Conservation (phyloP, 148 eudicot species). For the Bassia scoparia region DNA sequence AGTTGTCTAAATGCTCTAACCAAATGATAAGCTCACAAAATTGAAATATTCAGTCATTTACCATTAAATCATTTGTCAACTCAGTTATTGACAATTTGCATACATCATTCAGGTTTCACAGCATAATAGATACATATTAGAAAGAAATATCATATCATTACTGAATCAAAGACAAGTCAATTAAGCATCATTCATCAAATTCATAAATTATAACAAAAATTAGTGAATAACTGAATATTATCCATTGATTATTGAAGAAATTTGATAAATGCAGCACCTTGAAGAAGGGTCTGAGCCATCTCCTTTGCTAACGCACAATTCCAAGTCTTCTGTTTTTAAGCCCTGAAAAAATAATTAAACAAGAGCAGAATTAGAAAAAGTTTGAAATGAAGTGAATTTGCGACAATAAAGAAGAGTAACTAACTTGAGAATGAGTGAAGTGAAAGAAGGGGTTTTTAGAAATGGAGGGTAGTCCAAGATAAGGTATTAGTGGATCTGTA, state of each 20-base stretch:
- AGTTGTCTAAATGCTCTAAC: no score
- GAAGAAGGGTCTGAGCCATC: slow-evolving; percentile 31
- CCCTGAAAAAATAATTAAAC: slow-evolving; percentile 15
- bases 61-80: neutral
- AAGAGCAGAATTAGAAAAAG: neutral
- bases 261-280: slow-evolving; percentile 30
- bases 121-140: neutral
- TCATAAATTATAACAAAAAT: neutral
- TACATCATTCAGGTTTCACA: neutral
- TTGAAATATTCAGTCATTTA: no score
- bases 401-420: neutral
- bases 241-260: neutral
- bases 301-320: slow-evolving; percentile 37
- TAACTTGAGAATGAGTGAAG: slow-evolving; percentile 31
- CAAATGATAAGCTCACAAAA: no score
- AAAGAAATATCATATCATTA: neutral
- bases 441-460: slow-evolving; percentile 37
- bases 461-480: slow-evolving; percentile 45
- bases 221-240: neutral
- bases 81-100: neutral
- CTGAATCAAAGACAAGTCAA: neutral
- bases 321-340: slow-evolving; percentile 33
- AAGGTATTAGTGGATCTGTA: slow-evolving; percentile 37
- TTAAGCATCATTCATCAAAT: neutral
- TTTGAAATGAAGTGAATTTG: neutral